Conservation (phyloP, 768 basidiomycete genomes). For the Lactifluus subvellereus region DNA sequence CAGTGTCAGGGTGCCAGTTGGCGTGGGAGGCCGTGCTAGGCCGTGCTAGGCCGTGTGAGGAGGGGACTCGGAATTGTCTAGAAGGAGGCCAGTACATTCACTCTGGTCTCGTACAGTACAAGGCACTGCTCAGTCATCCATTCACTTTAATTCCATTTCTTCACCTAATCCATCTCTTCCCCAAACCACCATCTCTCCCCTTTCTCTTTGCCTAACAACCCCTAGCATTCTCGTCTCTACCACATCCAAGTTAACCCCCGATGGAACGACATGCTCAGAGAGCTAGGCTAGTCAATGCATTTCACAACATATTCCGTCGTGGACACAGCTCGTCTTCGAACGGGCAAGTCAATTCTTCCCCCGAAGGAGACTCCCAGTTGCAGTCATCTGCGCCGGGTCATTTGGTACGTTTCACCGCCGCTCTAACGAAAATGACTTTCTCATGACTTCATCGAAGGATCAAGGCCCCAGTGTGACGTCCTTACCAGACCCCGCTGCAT, state of each 20-base stretch:
- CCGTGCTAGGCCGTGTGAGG: background rate
- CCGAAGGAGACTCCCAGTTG: background rate
- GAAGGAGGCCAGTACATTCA: background rate
- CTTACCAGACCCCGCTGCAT: background rate
- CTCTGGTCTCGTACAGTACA: background rate
- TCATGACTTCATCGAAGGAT: slow-evolving; percentile 7
- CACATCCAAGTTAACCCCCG: background rate
- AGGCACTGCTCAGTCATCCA: background rate
- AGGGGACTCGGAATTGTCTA: background rate
- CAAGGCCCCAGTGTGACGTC: background rate
- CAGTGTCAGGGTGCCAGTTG: too few species aligned
- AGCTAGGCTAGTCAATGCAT: background rate
- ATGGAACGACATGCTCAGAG: slow-evolving; percentile 14
- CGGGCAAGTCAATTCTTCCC: background rate
- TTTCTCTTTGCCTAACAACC: background rate
- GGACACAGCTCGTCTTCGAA: slow-evolving; percentile 2
- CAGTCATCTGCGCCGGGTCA: background rate
- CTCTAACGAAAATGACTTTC: slow-evolving; percentile 2
- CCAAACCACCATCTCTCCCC: background rate
- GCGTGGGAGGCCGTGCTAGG: background rate
- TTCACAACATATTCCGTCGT: slow-evolving; percentile 13
- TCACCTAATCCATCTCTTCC: background rate
- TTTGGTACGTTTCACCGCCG: background rate
- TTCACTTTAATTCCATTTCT: background rate
- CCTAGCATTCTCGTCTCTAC: too few species aligned